These are phyloP conservation scores for Nepenthes gracilis DNA, from an alignment of 148 eudicot genomes.

Conservation along the genomic window DNA sequence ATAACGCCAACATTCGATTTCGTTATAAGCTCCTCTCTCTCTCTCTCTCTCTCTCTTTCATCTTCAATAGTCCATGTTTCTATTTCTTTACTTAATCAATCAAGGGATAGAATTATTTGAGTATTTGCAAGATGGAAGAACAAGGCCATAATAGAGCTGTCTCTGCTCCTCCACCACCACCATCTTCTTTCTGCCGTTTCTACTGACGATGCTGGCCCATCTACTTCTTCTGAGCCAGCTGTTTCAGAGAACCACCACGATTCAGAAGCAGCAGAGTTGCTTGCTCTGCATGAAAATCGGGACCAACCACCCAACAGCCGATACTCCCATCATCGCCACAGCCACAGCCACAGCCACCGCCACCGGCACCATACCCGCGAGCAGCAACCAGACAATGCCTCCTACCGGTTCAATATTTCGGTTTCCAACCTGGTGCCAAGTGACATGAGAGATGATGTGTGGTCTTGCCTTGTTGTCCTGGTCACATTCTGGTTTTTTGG, in stretches of 20 bases:
- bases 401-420: slow-evolving; percentile 13
- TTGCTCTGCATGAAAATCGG: slow-evolving; percentile 3
- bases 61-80: neutral
- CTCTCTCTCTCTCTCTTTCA: neutral
- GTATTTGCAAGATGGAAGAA: slow-evolving; percentile 19
- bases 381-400: slow-evolving; percentile 2
- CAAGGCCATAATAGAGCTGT: slow-evolving; percentile 6
- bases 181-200: slow-evolving; percentile 1
- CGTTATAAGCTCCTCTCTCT: neutral
- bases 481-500: slow-evolving; percentile 49
- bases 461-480: slow-evolving; percentile 37
- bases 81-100: neutral
- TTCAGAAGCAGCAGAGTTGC: slow-evolving; percentile 12
- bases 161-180: neutral
- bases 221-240: slow-evolving; percentile 7
- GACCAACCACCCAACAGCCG: slow-evolving; percentile 1
- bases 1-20: neutral
- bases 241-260: slow-evolving; percentile 7
- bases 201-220: slow-evolving; percentile 3
- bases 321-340: slow-evolving; percentile 3
- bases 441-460: slow-evolving; percentile 23
- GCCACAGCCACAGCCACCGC: slow-evolving; percentile 2
- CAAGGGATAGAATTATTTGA: neutral
- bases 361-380: slow-evolving; percentile 3
- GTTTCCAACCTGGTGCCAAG: slow-evolving; percentile 7